Conservation (phyloP, 2,329 filamentous ascomycete genomes). For the Huntiella omanensis region DNA sequence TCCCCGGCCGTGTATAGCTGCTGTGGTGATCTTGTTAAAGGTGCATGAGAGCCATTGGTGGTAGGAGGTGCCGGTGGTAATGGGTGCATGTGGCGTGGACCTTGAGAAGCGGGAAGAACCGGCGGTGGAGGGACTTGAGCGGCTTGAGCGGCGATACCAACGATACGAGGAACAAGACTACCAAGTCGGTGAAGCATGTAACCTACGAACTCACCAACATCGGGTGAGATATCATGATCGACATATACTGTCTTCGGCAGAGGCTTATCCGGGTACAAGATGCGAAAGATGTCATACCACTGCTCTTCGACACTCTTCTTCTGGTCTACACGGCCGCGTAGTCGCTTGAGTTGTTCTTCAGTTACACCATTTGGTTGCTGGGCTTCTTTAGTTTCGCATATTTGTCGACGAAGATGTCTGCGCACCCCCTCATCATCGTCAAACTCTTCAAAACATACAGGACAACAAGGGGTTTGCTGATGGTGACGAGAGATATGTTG, state of each 20-base stretch:
- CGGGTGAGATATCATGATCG: conserved; percentile 13
- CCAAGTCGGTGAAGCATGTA: conserved; percentile 9
- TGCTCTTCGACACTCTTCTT: conserved; percentile 13
- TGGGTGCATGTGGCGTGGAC: neutral
- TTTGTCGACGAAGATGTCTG: conserved; percentile 11
- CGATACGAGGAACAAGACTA: neutral
- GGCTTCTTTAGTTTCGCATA: conserved; percentile 7
- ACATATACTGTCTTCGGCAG: conserved; percentile 13
- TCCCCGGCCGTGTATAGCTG: neutral
- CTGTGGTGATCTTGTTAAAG: neutral
- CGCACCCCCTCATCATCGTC: conserved; percentile 11
- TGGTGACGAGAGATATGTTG: conserved; percentile 15
- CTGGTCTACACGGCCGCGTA: conserved; percentile 13
- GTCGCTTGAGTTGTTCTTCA: conserved; percentile 12
- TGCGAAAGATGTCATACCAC: conserved; percentile 14
- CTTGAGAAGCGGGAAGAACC: neutral
- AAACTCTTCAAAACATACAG: conserved; percentile 13
- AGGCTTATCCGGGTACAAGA: conserved; percentile 12
- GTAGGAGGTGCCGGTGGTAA: too few species aligned
- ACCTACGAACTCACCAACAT: conserved; percentile 12
- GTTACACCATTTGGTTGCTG: conserved; percentile 12
- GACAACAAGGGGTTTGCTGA: conserved; percentile 13
- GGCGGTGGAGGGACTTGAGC: neutral
- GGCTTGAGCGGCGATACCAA: neutral
- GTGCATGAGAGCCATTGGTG: too few species aligned